A percentile compares a stretch with the other conserved stretches of the same genome.
phyloP scores from a whole-genome alignment of 805 yeast genomes.

The Soucietia sequanensis region DNA sequence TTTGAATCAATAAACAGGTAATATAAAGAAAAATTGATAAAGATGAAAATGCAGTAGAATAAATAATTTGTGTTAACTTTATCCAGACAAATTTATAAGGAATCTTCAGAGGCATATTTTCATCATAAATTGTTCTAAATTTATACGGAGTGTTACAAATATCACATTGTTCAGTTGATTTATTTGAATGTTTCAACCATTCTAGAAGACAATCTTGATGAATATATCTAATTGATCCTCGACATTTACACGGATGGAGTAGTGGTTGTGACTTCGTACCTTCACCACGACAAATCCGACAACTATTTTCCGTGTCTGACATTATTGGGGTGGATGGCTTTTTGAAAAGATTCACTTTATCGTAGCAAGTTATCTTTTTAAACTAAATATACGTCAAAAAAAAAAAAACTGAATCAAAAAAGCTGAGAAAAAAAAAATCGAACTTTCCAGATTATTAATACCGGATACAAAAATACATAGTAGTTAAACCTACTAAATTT shows the following conservation, averaged over 20 bases:
- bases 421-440: too few species aligned
- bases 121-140: constrained; percentile 64
- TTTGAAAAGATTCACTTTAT: constrained; percentile 1
- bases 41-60: constrained; percentile 13
- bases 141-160: constrained; percentile 77
- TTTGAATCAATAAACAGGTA: constrained; percentile 46
- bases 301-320: constrained; percentile 45
- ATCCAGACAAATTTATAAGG: constrained; percentile 52
- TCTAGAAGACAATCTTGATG: constrained; percentile 90
- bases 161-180: constrained; percentile 69
- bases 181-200: constrained; percentile 75
- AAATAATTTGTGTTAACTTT: constrained; percentile 27
- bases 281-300: constrained; percentile 94
- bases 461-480: too few species aligned
- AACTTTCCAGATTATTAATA: too few species aligned
- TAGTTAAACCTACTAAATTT: too few species aligned
- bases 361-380: background rate
- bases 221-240: constrained; percentile 89
- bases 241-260: constrained; percentile 88
- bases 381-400: too few species aligned
- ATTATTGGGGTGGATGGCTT: constrained; percentile 4
- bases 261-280: constrained; percentile 77
- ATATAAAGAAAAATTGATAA: constrained; percentile 32
- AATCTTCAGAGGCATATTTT: constrained; percentile 60
- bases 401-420: too few species aligned